These are phyloP conservation scores for Stephania cephalantha DNA, from an alignment of 164 flowering plant genomes.

Conservation along the genomic window DNA sequence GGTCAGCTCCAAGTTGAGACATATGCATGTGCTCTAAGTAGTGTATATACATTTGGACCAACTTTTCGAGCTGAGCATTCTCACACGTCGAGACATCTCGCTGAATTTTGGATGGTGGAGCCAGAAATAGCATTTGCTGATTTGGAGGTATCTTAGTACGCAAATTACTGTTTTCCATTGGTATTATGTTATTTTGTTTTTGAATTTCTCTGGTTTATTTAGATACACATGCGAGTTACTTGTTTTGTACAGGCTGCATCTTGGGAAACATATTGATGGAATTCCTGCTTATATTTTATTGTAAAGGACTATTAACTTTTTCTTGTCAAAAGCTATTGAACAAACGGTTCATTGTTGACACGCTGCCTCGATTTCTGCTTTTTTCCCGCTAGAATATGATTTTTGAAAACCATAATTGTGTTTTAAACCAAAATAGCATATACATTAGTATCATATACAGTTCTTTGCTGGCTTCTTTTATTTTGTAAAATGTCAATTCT, in stretches of 20 bases:
- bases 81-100: slow-evolving; percentile 96
- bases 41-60: slow-evolving; percentile 94
- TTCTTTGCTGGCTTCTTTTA: neutral
- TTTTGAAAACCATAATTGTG: neutral
- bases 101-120: slow-evolving; percentile 98
- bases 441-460: neutral
- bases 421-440: neutral
- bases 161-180: neutral
- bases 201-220: neutral
- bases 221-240: neutral
- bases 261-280: neutral
- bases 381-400: no score
- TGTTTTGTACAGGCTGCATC: neutral
- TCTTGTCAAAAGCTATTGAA: neutral
- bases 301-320: neutral
- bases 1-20: slow-evolving; percentile 93
- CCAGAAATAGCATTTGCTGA: slow-evolving; percentile 97
- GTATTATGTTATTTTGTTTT: neutral
- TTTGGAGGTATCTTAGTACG: slow-evolving; percentile 45
- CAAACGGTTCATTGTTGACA: no score
- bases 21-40: slow-evolving; percentile 79
- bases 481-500: neutral
- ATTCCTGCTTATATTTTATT: neutral
- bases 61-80: slow-evolving; percentile 94
- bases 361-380: no score